Base-by-base conservation (phyloP, 495 filamentous ascomycete species). In the Penicillium lagena region DNA sequence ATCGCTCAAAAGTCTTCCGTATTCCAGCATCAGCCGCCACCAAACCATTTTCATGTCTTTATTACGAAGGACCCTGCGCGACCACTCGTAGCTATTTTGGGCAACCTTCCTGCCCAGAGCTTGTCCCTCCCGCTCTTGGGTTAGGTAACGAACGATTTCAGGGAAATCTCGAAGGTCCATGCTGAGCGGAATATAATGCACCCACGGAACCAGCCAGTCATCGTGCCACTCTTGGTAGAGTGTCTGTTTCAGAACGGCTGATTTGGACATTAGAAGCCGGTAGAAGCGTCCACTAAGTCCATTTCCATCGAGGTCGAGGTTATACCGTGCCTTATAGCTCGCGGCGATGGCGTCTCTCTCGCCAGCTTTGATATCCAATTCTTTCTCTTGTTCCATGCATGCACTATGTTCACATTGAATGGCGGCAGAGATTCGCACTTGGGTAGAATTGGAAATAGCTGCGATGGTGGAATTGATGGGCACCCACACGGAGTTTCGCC, bases 151-250 rank as follows among this genome's bases (percentile, higher is more conserved):
- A 12, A 70, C 50, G 35, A 72, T 37, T 45, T 75, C 73, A 4
- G 66, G 62, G 6, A 77, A 41, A 47, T 77, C 76, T n/a, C 61
- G 47, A 54, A 65, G 59, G 35, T 60, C 59, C 43, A 65, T 60
- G 45, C 64, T 73, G 36, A 73, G 49, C 1, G 73, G 75, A 22
- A 79, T 61, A 44, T 72, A 79, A 49, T 80, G 77, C 8, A 74
- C 59, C 78, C 78, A 82, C 0, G 78, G 75, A n/a, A 72, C 35
- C 12, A 81, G 55, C 1, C 73, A 54, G 8, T 73, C 67, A 14
- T 78, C 71, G 47, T 79, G 77, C 78, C 78, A 82, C 56, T 82
- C 78, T 13, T 66, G 56, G 32, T 77, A 63, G 4, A 77, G 47
- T 0, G 68, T 75, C 43, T 68, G 52, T 43, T 79, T 80, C 28